These are phyloP conservation scores for Endocarpon pusillum DNA, from an alignment of 495 filamentous ascomycete genomes.

Conservation along the genomic window DNA sequence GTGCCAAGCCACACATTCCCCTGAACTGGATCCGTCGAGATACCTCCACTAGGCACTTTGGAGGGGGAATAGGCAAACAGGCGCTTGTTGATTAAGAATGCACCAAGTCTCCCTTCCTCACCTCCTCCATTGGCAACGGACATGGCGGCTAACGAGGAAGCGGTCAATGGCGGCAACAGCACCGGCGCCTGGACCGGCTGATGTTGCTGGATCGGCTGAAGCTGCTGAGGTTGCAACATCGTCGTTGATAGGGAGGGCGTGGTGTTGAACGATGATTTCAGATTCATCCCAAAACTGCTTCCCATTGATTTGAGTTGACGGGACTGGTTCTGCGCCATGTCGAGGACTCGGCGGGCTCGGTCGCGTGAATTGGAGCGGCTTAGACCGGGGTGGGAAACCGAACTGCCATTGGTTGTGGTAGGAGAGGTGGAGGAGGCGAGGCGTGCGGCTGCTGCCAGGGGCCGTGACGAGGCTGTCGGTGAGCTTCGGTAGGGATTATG, in stretches of 20 bases:
- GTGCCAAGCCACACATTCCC: neutral
- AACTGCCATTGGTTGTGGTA: neutral
- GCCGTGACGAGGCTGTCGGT: neutral
- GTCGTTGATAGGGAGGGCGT: too few species aligned
- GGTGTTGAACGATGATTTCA: too few species aligned
- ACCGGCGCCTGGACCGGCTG: neutral
- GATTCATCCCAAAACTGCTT: too few species aligned
- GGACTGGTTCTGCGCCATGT: neutral
- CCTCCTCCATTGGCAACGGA: too few species aligned
- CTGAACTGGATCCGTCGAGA: neutral
- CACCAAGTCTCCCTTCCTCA: too few species aligned
- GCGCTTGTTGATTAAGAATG: neutral
- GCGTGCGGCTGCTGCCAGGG: neutral
- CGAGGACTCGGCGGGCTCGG: neutral
- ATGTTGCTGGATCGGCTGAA: neutral
- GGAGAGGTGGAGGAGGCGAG: neutral
- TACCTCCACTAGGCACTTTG: constrained; percentile 9
- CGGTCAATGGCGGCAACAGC: neutral
- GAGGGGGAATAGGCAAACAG: constrained; percentile 1
- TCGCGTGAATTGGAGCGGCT: neutral
- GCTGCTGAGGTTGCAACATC: too few species aligned
- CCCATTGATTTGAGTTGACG: too few species aligned
- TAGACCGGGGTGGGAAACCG: too few species aligned
- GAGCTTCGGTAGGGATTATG: neutral
- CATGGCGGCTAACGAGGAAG: too few species aligned